Percentiles rank a stretch among this genome's conserved stretches.
Evolutionary conservation across 2,329 filamentous ascomycete genomes (phyloP).

Genomic region (Nemania bipapillata): DNA sequence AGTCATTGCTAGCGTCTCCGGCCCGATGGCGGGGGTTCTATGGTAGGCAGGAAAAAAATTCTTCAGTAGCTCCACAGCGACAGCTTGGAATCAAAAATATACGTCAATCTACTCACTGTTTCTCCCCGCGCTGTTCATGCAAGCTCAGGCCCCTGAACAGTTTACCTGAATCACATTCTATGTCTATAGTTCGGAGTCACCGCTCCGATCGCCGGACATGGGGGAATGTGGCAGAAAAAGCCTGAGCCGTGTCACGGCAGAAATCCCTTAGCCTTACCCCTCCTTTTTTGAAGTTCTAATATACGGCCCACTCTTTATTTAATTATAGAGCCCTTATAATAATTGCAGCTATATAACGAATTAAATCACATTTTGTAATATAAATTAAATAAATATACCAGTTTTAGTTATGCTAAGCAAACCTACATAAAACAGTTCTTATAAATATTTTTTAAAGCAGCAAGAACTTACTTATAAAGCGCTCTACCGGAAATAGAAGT

Average conservation of each 20-base stretch:
- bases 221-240: background rate
- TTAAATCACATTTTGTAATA: too few relatives aligned
- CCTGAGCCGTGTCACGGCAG: background rate
- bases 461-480: too few relatives aligned
- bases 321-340: too few relatives aligned
- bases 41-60: background rate
- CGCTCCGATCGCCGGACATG: background rate
- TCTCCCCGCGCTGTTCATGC: background rate
- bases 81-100: constrained; percentile 1
- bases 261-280: constrained; percentile 6
- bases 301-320: too few relatives aligned
- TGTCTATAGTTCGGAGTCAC: constrained; percentile 2
- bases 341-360: too few relatives aligned
- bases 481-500: too few relatives aligned
- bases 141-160: constrained; percentile 3
- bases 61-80: background rate
- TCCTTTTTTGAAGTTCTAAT: too few relatives aligned
- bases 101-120: background rate
- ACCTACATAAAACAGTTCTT: too few relatives aligned
- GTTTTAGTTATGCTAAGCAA: too few relatives aligned
- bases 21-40: constrained; percentile 7
- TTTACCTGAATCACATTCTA: constrained; percentile 3
- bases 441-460: too few relatives aligned
- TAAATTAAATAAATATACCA: too few relatives aligned
- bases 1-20: constrained; percentile 10